Evolutionary conservation across 1,139 yeast species (phyloP), one percentile per base, ranked within the genome.

Genomic region (Meyerozyma athensensis): DNA sequence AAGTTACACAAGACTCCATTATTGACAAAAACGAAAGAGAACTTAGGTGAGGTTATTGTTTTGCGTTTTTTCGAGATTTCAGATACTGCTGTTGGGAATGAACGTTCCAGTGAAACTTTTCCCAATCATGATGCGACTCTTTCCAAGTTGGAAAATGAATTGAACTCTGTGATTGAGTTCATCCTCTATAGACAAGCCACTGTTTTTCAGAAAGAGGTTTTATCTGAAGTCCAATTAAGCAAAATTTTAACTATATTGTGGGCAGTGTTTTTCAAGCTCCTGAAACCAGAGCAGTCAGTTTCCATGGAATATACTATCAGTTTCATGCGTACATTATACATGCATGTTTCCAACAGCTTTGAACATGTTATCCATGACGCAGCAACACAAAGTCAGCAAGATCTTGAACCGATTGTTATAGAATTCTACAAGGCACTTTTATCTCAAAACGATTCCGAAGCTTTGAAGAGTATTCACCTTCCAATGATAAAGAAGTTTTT

Each of bases 181-280:
- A 37, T 72, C 37, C 59, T 76, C 26, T 74, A 73, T 42, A 60
- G 74, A 26, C 81, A 75, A 45, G 59, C 65, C 14, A 53, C 63
- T 1, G 50, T 73, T 9, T 62, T 75, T 39, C 55, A 58, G 10
- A 51, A 48, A 5, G 67, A 60, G 2, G 53, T 61, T 1, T 46
- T 72, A 19, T 53, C 56, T 26, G 54, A 54, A 38, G 59, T 58
- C 24, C 59, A 57, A 24, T 43, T 69, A 9, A 56, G 65, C 1
- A 56, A 58, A 24, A 41, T 72, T 4, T 45, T 72, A 5, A 53
- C 54, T 6, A 42, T 67, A 4, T 34, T 68, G 1, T 39, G 68
- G 34, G 74, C 72, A 0, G 42, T 42, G 10, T 58, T 58, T 23
- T 51, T 65, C 34, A 54, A 52, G 31, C 36, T 58, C 3, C 37